These are phyloP conservation scores for Alloteropsis semialata DNA, from an alignment of 176 grass and related monocot genomes.

Conservation along the genomic window DNA sequence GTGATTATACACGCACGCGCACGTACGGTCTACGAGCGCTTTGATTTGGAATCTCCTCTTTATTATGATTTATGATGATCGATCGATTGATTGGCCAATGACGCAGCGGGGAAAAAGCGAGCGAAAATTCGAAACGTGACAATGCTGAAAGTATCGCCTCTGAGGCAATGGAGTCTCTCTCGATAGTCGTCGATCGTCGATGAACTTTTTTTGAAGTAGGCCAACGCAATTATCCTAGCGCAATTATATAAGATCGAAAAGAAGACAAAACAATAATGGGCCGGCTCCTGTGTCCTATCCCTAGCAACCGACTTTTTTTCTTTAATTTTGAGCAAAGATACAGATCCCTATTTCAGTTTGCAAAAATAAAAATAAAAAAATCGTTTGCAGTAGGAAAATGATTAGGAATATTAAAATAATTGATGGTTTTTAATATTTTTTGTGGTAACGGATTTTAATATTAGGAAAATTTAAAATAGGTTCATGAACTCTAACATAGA, in stretches of 20 bases:
- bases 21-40: neutral
- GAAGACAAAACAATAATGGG: neutral
- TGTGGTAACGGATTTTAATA: no score
- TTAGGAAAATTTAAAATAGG: no score
- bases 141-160: neutral
- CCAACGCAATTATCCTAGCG: neutral
- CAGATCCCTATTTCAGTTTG: no score
- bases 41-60: neutral
- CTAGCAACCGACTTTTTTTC: neutral
- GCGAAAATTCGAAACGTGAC: constrained; percentile 28
- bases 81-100: neutral
- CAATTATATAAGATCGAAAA: neutral
- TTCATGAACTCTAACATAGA: no score
- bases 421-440: no score
- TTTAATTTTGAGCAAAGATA: neutral
- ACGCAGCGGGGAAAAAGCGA: neutral
- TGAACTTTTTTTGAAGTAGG: neutral
- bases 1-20: neutral
- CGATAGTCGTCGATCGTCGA: neutral
- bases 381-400: no score
- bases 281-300: no score
- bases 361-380: no score
- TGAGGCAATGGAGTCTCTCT: neutral
- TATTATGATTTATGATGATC: no score
- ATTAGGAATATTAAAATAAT: no score